Percentiles rank a stretch among this genome's conserved stretches.
phyloP scores from a whole-genome alignment of 2,329 filamentous ascomycete genomes.

The Aspergillus sp. region DNA sequence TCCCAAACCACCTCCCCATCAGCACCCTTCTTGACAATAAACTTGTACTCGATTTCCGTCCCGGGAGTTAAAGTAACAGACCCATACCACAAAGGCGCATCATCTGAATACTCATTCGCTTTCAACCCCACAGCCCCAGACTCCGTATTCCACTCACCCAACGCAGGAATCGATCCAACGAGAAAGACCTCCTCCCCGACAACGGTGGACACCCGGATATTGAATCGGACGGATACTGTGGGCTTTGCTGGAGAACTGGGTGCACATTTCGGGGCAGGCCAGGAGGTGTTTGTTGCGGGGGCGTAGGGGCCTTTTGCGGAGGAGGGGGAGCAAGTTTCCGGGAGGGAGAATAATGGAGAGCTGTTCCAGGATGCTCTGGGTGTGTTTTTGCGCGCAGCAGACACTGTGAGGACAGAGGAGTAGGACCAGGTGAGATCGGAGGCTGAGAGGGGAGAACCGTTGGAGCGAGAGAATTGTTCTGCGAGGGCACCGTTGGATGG shows the following conservation, averaged over 20 bases:
- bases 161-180: conserved; percentile 51
- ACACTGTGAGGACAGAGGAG: conserved; percentile 32
- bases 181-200: conserved; percentile 63
- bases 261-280: conserved; percentile 10
- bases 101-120: conserved; percentile 54
- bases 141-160: conserved; percentile 58
- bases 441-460: conserved; percentile 33
- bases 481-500: conserved; percentile 22
- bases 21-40: conserved; percentile 53
- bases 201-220: conserved; percentile 51
- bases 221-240: conserved; percentile 58
- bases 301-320: conserved; percentile 20
- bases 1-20: conserved; percentile 57
- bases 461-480: conserved; percentile 32
- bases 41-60: conserved; percentile 61
- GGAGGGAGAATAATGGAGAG: conserved; percentile 9
- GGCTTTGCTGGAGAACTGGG: conserved; percentile 15
- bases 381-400: conserved; percentile 11
- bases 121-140: conserved; percentile 50
- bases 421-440: conserved; percentile 39
- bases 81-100: conserved; percentile 57
- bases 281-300: conserved; percentile 18
- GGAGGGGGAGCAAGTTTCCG: conserved; percentile 15
- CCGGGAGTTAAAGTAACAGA: conserved; percentile 53
- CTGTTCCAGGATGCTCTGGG: conserved; percentile 20